phyloP scores from a whole-genome alignment of 345 rosid species.

The Ceriops decandra region DNA sequence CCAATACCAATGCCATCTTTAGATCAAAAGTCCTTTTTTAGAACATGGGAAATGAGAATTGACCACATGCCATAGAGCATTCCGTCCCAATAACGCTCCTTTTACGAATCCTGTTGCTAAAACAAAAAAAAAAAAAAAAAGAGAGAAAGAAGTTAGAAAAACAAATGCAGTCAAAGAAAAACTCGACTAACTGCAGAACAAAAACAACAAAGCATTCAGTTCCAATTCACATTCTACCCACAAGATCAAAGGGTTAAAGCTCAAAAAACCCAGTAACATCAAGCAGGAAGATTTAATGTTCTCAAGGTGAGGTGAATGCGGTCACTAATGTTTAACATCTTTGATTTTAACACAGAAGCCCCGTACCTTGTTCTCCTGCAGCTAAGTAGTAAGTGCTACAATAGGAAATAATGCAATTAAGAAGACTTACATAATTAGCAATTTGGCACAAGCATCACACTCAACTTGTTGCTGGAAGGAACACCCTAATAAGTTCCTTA shows the following conservation, averaged over 20 bases:
- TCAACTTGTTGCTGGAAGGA: constrained; percentile 64
- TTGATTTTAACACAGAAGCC: no score
- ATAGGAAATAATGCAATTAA: constrained; percentile 1
- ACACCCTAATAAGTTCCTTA: constrained; percentile 74
- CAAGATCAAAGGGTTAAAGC: not conserved
- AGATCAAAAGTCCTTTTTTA: no score
- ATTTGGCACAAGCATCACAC: not conserved
- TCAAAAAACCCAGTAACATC: no score
- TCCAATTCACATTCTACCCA: not conserved
- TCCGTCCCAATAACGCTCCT: not conserved
- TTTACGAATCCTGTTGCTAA: constrained; percentile 3
- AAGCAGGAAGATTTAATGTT: no score
- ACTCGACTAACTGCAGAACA: not conserved
- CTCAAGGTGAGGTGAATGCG: no score
- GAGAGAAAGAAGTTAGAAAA: not conserved
- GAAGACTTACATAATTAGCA: constrained; percentile 19
- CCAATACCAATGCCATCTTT: constrained; percentile 10
- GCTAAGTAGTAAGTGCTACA: not conserved
- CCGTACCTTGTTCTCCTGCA: no score
- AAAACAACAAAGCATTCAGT: not conserved
- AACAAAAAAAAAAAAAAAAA: not conserved
- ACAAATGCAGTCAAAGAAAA: no score
- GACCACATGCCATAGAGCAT: constrained; percentile 3
- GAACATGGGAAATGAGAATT: constrained; percentile 3
- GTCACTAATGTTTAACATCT: no score